Evolutionary conservation across 768 basidiomycete species (phyloP).

Genomic region (Rubroboletus satanas): DNA sequence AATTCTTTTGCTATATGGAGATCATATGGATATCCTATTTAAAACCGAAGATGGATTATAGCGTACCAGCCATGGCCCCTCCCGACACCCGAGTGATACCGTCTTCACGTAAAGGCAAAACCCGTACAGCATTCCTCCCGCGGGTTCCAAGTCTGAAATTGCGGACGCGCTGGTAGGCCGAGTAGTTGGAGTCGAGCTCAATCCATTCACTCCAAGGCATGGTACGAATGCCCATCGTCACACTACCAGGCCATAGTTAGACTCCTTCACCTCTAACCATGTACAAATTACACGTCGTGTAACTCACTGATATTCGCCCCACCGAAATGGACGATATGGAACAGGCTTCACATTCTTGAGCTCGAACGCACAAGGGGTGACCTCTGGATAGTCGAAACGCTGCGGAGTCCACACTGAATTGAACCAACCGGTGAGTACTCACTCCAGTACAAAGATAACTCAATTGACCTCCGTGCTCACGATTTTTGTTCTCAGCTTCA

Average conservation of each 20-base stretch:
- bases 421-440: not conserved
- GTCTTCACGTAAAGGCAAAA: slow-evolving; percentile 42
- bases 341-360: slow-evolving; percentile 49
- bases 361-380: slow-evolving; percentile 38
- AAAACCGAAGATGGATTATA: no score
- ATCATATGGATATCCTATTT: not conserved
- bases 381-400: slow-evolving; percentile 47
- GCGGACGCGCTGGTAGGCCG: slow-evolving; percentile 51
- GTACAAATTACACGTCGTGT: not conserved
- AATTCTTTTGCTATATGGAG: slow-evolving; percentile 55
- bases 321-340: slow-evolving; percentile 61
- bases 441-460: not conserved
- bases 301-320: slow-evolving; percentile 60
- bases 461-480: slow-evolving; percentile 23
- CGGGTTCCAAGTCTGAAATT: slow-evolving; percentile 51
- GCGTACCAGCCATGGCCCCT: slow-evolving; percentile 31
- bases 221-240: slow-evolving; percentile 64
- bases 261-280: not conserved
- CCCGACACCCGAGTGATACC: slow-evolving; percentile 32
- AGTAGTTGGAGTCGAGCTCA: slow-evolving; percentile 60
- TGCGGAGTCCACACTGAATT: slow-evolving; percentile 51
- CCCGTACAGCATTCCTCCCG: slow-evolving; percentile 44
- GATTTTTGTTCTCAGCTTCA: slow-evolving; percentile 16
- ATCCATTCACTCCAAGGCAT: slow-evolving; percentile 76
- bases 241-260: slow-evolving; percentile 33